A percentile compares a stretch with the other conserved stretches of the same genome.
Conservation (phyloP, 345 rosid genomes). For the Garcia nutans region DNA sequence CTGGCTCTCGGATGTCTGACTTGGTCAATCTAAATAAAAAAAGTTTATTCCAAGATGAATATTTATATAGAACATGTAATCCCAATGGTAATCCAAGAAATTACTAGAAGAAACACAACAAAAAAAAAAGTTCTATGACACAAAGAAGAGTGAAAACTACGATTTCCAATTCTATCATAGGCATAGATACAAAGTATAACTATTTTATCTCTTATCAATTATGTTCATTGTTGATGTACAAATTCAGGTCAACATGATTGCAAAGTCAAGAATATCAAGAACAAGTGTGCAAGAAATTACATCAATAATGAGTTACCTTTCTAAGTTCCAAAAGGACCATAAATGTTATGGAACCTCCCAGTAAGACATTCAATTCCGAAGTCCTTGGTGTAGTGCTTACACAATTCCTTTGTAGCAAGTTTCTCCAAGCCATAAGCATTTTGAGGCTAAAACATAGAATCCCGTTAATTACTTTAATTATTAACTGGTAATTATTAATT, state of each 20-base stretch:
- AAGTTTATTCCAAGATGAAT: neutral
- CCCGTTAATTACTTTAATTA: conserved; percentile 3
- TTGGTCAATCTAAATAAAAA: conserved; percentile 64
- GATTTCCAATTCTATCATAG: neutral
- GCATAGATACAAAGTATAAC: too few species aligned
- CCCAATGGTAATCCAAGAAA: neutral
- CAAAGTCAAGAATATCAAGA: neutral
- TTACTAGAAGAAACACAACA: neutral
- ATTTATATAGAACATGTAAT: neutral
- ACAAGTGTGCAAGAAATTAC: neutral
- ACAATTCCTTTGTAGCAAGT: conserved; percentile 95
- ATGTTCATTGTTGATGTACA: neutral
- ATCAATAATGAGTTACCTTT: conserved; percentile 56
- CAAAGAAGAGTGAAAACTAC: too few species aligned
- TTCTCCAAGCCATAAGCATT: conserved; percentile 99
- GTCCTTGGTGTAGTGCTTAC: conserved; percentile 96
- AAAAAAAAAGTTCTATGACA: neutral
- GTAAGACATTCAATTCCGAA: conserved; percentile 89
- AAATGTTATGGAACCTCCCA: conserved; percentile 97
- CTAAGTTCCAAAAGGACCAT: conserved; percentile 99
- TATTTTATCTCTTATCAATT: neutral
- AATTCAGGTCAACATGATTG: neutral
- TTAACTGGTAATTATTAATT: neutral
- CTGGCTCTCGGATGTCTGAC: conserved; percentile 97
- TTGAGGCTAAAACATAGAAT: conserved; percentile 71